These are phyloP conservation scores for Cyberlindnera americana DNA, from an alignment of 805 yeast genomes.

Conservation along the genomic window DNA sequence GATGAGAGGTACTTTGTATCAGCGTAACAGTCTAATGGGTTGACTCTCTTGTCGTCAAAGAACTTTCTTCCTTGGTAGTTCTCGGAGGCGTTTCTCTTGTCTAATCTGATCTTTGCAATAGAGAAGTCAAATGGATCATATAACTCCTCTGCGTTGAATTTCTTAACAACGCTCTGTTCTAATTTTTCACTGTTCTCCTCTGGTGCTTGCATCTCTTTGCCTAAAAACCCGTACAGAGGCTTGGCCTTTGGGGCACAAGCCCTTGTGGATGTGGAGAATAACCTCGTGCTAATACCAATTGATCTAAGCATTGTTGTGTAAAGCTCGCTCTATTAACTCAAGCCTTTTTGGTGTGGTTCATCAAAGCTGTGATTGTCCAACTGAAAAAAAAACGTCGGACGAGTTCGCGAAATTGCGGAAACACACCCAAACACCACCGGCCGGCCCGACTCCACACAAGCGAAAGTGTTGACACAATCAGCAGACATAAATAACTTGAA, in stretches of 20 bases:
- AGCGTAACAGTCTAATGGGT: conserved; percentile 69
- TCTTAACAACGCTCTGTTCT: conserved; percentile 35
- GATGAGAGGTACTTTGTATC: conserved; percentile 67
- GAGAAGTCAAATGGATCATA: conserved; percentile 86
- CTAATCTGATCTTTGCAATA: conserved; percentile 51
- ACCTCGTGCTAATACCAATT: neutral
- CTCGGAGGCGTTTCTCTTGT: conserved; percentile 33
- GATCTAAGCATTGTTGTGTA: conserved; percentile 3
- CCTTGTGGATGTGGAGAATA: conserved; percentile 2
- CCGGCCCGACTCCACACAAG: too few species aligned
- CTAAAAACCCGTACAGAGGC: neutral
- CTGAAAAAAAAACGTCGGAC: too few species aligned
- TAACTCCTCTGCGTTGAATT: conserved; percentile 47
- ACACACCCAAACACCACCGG: neutral
- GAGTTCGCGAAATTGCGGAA: too few species aligned
- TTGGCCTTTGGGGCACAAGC: conserved; percentile 2
- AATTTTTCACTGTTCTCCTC: conserved; percentile 5
- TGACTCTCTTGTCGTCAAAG: conserved; percentile 47
- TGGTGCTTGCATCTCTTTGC: neutral
- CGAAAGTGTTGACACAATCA: too few species aligned
- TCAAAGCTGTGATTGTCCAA: too few species aligned
- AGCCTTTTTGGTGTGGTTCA: too few species aligned
- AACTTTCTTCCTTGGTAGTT: conserved; percentile 24
- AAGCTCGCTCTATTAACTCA: too few species aligned
- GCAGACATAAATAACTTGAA: too few species aligned